Evolutionary conservation across 225 moss, liverwort and hornwort species (phyloP), one percentile per base, ranked within the genome.

Genomic region (Takakia lepidozioides): DNA sequence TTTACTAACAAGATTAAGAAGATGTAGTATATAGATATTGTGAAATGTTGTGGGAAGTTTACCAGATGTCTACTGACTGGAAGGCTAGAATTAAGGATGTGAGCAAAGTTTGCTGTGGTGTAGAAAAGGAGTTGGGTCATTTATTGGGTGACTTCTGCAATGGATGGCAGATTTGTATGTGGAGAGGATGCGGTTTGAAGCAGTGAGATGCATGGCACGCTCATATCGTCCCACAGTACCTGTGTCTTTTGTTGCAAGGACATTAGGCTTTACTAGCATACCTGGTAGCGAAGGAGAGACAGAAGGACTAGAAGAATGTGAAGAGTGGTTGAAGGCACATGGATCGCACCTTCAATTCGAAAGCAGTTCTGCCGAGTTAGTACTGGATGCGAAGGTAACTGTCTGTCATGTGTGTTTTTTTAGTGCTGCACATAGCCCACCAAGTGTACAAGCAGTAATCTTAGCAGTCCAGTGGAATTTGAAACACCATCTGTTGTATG

Each of bases 181-280:
- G 34, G 98, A 98, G 20, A 90, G 87, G 71, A 98, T 98, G 90
- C 77, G 98, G 0, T 98, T 91, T 52, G 98, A 98, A 59, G 91
- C 98, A 13, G 59, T 71, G 29, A 87, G 85, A 62, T 98, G 91
- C 60, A 91, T 98, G 85, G 71, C 85, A 14, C 87, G 91, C 41
- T 87, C 98, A 4, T 98, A 98, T 78, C 82, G 98, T 25, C 98
- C 98, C 9, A 80, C 81, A 4, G 63, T 98, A 47, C 80, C 98
- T 20, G 82, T 98, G 43, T 39, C 63, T 17, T 85, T 73, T 15
- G 64, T 87, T 43, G 87, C 98, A 25, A 62, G 78, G 1, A 67
- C 71, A 34, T 58, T 91, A 2, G 91, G 87, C 1, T 98, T 98
- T 42, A 43, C 36, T 1, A 47, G 40, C 20, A 69, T 70, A 13